Evolutionary conservation across 352 stramenopile genomes (phyloP), one percentile per base, ranked within the genome.

Genomic region (Phytophthora brassicae): DNA sequence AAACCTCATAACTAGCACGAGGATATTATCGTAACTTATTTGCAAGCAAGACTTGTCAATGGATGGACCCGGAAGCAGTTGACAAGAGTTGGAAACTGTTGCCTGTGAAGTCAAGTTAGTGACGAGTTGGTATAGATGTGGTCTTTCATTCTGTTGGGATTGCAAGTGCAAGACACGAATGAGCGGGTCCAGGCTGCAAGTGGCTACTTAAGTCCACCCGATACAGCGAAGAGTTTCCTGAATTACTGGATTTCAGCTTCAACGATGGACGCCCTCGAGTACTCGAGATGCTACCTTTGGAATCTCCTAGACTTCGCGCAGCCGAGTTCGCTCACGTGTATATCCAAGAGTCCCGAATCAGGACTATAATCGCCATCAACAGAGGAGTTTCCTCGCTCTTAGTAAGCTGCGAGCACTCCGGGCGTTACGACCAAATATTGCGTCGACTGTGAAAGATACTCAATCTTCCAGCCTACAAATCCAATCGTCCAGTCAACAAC

Each of bases 251-350:
- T 50, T 82, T 86, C 28, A 71, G 56, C 19, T 68, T 69, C 41
- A 66, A n/a, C 70, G 2, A 85, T 89, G 62, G 73, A 86, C 53
- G 80, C 72, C 17, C 76, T 76, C 0, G 67, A 72, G 43, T 78
- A 75, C 54, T 64, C 70, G 24, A 88, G 79, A 51, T 84, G 89
- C 26, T 91, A 88, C 53, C 56, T 89, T 8, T 90, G 77, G 67
- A 92, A 92, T 41, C 60, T 92, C 66, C 87, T 79, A 70, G 76
- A 8, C 74, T 91, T 24, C 39, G 90, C 16, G 67, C 79, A 14
- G 79, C 84, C 4, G 75, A 89, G 24, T 85, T 81, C 35, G 84
- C 81, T 9, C 81, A 89, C 45, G 53, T 64, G 3, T 68, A 88
- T 28, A 65, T 90, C 42, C 20, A 44, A 0, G 54, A 68, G n/a